phyloP scores from a whole-genome alignment of 345 rosid genomes.

The Salix dunnii region DNA sequence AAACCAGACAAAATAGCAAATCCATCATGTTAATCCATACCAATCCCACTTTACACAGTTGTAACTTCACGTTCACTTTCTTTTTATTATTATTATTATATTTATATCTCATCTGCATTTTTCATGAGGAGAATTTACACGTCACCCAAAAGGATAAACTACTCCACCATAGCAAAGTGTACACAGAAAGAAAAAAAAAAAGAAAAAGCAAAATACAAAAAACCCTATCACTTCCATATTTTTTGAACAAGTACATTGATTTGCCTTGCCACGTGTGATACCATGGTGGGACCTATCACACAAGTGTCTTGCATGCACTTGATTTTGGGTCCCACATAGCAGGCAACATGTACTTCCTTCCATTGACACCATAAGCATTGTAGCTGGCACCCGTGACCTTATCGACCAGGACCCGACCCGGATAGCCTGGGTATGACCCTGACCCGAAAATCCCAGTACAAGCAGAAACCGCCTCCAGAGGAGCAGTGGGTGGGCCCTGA shows the following conservation, averaged over 20 bases:
- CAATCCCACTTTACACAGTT: background rate
- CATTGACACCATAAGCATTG: conserved; percentile 63
- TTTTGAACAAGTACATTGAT: background rate
- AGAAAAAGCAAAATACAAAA: too few species aligned
- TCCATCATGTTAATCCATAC: background rate
- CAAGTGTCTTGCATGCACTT: conserved; percentile 41
- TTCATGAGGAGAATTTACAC: background rate
- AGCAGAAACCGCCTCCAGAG: conserved; percentile 71
- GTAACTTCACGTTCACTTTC: too few species aligned
- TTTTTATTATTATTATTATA: background rate
- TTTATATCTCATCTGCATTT: background rate
- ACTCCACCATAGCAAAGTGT: conserved; percentile 19
- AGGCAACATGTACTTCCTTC: conserved; percentile 71
- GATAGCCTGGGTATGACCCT: conserved; percentile 80
- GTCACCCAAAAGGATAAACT: conserved; percentile 3
- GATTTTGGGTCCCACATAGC: conserved; percentile 91
- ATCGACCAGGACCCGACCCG: conserved; percentile 64
- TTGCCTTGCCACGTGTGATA: background rate
- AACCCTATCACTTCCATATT: background rate
- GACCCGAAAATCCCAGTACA: conserved; percentile 77
- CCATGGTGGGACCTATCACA: background rate
- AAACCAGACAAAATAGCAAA: background rate
- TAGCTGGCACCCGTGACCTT: conserved; percentile 69
- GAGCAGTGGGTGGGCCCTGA: conserved; percentile 67
- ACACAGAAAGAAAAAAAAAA: background rate